Evolutionary conservation across 805 yeast species (phyloP).

Genomic region (Ogataea populi-albae): DNA sequence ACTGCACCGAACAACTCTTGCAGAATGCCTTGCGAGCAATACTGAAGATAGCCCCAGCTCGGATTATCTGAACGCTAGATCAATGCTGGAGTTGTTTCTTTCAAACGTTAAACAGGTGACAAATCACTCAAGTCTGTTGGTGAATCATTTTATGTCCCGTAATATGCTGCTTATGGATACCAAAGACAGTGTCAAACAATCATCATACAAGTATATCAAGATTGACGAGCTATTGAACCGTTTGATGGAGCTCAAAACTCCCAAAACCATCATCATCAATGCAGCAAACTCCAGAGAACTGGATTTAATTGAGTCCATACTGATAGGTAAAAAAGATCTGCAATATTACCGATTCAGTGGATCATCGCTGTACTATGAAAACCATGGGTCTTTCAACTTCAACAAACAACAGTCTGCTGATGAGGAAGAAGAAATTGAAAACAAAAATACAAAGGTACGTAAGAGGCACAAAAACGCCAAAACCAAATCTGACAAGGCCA

Average conservation of each 20-base stretch:
- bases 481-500: neutral
- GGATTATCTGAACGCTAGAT: constrained; percentile 24
- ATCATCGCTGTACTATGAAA: constrained; percentile 43
- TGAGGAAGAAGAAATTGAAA: constrained; percentile 6
- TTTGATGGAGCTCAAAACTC: constrained; percentile 25
- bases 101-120: constrained; percentile 48
- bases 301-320: constrained; percentile 73
- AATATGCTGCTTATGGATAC: constrained; percentile 65
- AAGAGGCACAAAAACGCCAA: constrained; percentile 5
- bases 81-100: constrained; percentile 41
- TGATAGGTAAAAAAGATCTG: constrained; percentile 64
- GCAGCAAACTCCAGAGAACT: constrained; percentile 65
- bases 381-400: constrained; percentile 32
- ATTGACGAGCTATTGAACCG: constrained; percentile 48
- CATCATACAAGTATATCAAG: constrained; percentile 59
- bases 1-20: constrained; percentile 35
- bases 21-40: constrained; percentile 8
- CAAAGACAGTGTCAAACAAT: constrained; percentile 47
- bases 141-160: constrained; percentile 75
- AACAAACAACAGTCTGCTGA: constrained; percentile 17
- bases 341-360: constrained; percentile 69
- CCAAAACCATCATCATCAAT: constrained; percentile 41
- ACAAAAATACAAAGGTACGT: constrained; percentile 6
- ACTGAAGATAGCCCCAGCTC: constrained; percentile 3
- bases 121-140: constrained; percentile 68